Evolutionary conservation across 2,329 filamentous ascomycete genomes (phyloP).

Genomic region (Arthrobotrys sinensis): DNA sequence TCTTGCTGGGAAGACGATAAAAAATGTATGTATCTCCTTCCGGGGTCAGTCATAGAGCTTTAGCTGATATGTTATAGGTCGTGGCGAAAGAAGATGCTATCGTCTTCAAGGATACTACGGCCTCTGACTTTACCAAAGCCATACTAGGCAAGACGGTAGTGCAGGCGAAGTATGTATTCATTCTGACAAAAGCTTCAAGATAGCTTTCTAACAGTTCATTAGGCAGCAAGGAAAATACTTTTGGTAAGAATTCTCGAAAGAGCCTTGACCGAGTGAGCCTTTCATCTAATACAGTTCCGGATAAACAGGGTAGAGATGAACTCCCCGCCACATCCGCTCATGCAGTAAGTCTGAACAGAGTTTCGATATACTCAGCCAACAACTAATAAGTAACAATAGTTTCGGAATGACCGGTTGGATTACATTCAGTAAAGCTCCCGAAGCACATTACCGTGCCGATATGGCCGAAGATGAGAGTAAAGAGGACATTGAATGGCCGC

Average conservation of each 20-base stretch:
- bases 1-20: slow-evolving; percentile 86
- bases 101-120: slow-evolving; percentile 90
- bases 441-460: slow-evolving; percentile 83
- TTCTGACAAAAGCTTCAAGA: slow-evolving; percentile 64
- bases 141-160: slow-evolving; percentile 81
- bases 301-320: slow-evolving; percentile 78
- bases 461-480: slow-evolving; percentile 56
- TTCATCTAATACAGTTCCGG: slow-evolving; percentile 65
- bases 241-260: slow-evolving; percentile 72
- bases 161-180: slow-evolving; percentile 65
- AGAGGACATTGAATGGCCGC: slow-evolving; percentile 78
- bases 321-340: slow-evolving; percentile 84
- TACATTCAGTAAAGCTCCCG: slow-evolving; percentile 84
- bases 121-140: slow-evolving; percentile 79
- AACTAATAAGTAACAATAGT: slow-evolving; percentile 51
- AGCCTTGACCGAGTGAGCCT: slow-evolving; percentile 50
- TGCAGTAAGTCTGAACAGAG: slow-evolving; percentile 79
- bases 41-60: not conserved
- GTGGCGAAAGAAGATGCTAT: slow-evolving; percentile 83
- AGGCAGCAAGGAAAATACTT: slow-evolving; percentile 98
- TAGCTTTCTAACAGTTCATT: slow-evolving; percentile 1
- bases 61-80: slow-evolving; percentile 22
- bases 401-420: slow-evolving; percentile 79
- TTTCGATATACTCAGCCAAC: slow-evolving; percentile 40
- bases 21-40: slow-evolving; percentile 70